Evolutionary conservation across 108 stramenopile genomes (phyloP).

Genomic region (Parmales sp.): DNA sequence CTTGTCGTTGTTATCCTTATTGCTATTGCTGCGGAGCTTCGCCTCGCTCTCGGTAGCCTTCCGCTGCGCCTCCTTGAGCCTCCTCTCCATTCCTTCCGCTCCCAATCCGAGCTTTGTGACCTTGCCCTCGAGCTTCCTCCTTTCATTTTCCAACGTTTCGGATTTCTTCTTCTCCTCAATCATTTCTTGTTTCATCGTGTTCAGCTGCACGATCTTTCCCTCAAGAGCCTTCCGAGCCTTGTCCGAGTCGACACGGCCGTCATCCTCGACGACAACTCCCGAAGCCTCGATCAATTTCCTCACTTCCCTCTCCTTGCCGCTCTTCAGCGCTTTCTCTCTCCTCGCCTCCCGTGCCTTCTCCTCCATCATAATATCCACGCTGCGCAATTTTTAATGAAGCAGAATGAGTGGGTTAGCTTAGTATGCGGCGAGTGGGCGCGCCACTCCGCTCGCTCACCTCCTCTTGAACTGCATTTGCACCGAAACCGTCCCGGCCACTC

Average conservation of each 20-base stretch:
- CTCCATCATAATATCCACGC: not conserved
- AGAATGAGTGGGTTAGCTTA: no score
- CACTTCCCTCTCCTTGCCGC: not conserved
- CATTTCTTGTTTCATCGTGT: not conserved
- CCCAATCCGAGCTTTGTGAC: no score
- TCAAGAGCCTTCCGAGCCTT: not conserved
- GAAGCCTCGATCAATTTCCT: not conserved
- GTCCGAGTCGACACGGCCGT: not conserved
- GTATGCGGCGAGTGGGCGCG: no score
- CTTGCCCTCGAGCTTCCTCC: not conserved
- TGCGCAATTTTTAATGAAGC: no score
- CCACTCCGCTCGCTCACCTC: no score
- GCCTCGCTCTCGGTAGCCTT: not conserved
- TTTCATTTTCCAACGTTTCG: not conserved
- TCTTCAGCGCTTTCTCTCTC: not conserved
- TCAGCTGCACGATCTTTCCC: not conserved
- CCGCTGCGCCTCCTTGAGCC: not conserved
- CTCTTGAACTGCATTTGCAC: conserved; percentile 11
- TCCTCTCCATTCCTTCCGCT: not conserved
- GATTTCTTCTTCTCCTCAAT: not conserved
- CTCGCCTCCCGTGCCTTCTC: not conserved
- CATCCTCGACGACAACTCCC: not conserved
- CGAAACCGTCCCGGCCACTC: not conserved
- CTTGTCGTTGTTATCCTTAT: not conserved
- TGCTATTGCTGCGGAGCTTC: not conserved